phyloP scores from a whole-genome alignment of 2,329 filamentous ascomycete genomes.

The Fusarium setosum region DNA sequence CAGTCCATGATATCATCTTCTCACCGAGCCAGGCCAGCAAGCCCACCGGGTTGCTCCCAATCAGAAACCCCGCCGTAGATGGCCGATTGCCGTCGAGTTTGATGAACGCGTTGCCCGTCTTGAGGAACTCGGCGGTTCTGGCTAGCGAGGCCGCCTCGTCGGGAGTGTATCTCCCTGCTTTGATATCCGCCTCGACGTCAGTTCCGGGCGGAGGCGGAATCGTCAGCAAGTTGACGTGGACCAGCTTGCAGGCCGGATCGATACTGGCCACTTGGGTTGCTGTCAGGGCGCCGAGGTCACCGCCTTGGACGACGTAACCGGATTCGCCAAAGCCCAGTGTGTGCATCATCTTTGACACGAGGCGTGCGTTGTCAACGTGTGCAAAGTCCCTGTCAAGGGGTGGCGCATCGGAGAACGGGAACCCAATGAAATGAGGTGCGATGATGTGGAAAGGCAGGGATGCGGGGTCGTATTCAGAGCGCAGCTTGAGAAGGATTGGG shows the following conservation, averaged over 20 bases:
- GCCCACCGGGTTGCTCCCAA: slow-evolving; percentile 10
- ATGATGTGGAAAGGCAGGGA: slow-evolving; percentile 19
- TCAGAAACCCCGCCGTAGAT: slow-evolving; percentile 9
- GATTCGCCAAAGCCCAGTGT: not conserved
- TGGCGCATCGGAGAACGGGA: slow-evolving; percentile 3
- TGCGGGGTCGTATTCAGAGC: not conserved
- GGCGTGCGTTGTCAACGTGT: slow-evolving; percentile 4
- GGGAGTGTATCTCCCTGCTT: not conserved
- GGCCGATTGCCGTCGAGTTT: slow-evolving; percentile 22
- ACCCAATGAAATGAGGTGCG: slow-evolving; percentile 15
- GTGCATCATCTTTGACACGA: slow-evolving; percentile 25
- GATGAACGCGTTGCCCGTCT: slow-evolving; percentile 18
- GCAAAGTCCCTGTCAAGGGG: not conserved
- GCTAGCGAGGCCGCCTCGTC: slow-evolving; percentile 3
- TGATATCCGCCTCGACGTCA: not conserved
- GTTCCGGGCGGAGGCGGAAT: not conserved
- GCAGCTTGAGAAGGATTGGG: slow-evolving; percentile 15
- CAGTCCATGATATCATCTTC: slow-evolving; percentile 21
- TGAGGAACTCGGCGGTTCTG: not conserved
- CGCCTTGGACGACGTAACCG: slow-evolving; percentile 24
- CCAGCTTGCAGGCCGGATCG: slow-evolving; percentile 8
- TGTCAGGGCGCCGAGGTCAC: slow-evolving; percentile 24
- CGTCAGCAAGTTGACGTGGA: slow-evolving; percentile 21
- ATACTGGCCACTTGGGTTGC: slow-evolving; percentile 21
- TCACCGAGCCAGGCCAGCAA: slow-evolving; percentile 18